Percentiles rank a stretch among this genome's conserved stretches.
phyloP scores from a whole-genome alignment of 805 yeast species.

The Maudiozyma serrabonitensis region DNA sequence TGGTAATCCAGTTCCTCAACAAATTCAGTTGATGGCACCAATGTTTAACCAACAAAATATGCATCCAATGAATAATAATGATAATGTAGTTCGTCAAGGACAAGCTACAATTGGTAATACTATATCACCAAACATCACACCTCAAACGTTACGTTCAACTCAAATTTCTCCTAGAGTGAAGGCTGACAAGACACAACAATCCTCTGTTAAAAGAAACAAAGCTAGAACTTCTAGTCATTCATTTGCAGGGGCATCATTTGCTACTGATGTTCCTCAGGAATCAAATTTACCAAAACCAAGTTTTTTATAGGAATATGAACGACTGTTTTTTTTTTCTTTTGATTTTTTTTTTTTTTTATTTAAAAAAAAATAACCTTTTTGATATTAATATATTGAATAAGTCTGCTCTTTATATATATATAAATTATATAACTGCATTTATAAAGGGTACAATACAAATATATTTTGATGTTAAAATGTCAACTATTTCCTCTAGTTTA shows the following conservation, averaged over 20 bases:
- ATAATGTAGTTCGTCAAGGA: not conserved
- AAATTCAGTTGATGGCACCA: constrained; percentile 2
- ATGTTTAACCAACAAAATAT: not conserved
- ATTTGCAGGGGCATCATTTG: constrained; percentile 30
- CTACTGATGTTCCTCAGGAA: constrained; percentile 25
- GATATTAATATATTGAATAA: no score
- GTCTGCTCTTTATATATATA: no score
- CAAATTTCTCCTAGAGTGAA: not conserved
- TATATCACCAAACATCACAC: not conserved
- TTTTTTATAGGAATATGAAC: not conserved
- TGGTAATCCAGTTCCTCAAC: constrained; percentile 4
- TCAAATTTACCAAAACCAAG: constrained; percentile 28
- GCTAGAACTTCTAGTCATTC: constrained; percentile 5
- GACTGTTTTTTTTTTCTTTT: not conserved
- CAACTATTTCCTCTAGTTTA: no score
- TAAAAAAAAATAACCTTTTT: not conserved
- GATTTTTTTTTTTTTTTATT: not conserved
- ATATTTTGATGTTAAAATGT: no score
- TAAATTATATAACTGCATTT: no score
- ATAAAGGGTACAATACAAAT: no score
- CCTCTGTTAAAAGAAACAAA: constrained; percentile 1
- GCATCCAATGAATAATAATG: not conserved
- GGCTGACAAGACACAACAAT: not conserved
- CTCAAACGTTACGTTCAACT: not conserved
- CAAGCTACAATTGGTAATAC: not conserved